phyloP scores from a whole-genome alignment of 1,284 basidiomycete genomes.

The Ganoderma lucidum region DNA sequence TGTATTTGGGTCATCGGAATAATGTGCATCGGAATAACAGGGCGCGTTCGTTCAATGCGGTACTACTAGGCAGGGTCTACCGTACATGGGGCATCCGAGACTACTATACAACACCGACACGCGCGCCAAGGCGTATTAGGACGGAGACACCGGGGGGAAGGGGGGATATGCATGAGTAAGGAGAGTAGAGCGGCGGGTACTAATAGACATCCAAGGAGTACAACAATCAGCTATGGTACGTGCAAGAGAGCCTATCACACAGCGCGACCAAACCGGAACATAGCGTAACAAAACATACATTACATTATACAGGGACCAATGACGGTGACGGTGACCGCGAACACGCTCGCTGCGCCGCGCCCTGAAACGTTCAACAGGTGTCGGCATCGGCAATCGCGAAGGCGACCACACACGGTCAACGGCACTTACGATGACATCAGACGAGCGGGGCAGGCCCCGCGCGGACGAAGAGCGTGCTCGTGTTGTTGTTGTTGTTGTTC shows the following conservation, averaged over 20 bases:
- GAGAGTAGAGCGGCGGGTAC: not conserved
- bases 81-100: not conserved
- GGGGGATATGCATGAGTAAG: not conserved
- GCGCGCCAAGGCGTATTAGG: not conserved
- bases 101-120: not conserved
- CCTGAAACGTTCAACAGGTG: not conserved
- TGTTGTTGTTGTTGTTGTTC: not conserved
- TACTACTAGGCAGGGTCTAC: conserved; percentile 3
- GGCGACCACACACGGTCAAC: not conserved
- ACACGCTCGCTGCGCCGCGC: not conserved
- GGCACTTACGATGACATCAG: not conserved
- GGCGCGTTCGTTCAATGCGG: not conserved
- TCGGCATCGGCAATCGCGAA: not conserved
- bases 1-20: not conserved
- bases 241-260: conserved; percentile 2
- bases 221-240: not conserved
- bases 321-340: not conserved
- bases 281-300: not conserved
- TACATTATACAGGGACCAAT: not conserved
- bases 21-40: not conserved
- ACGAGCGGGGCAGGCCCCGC: not conserved
- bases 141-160: not conserved
- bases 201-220: not conserved
- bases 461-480: not conserved
- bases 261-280: not conserved